phyloP scores from a whole-genome alignment of 1,139 yeast species.

The Yamadazyma dushanensis region DNA sequence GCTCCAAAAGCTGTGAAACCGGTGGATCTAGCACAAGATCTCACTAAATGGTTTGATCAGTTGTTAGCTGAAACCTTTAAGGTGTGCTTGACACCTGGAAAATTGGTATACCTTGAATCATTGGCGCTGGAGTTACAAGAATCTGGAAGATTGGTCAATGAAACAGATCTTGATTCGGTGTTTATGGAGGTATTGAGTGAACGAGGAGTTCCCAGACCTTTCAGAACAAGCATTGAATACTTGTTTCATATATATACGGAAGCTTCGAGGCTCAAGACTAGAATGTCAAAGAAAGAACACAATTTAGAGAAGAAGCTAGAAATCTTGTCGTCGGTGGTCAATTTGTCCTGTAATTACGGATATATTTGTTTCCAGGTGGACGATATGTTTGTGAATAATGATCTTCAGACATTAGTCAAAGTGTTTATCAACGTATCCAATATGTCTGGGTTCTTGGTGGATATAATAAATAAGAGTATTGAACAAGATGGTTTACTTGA shows the following conservation, averaged over 20 bases:
- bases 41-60: neutral
- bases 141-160: slow-evolving; percentile 20
- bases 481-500: slow-evolving; percentile 69
- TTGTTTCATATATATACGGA: slow-evolving; percentile 44
- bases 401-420: slow-evolving; percentile 28
- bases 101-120: slow-evolving; percentile 31
- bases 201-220: slow-evolving; percentile 37
- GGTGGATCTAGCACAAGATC: slow-evolving; percentile 1
- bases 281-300: slow-evolving; percentile 42
- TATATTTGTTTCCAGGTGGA: slow-evolving; percentile 68
- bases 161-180: slow-evolving; percentile 38
- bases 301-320: slow-evolving; percentile 35
- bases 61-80: slow-evolving; percentile 39
- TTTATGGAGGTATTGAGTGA: slow-evolving; percentile 59
- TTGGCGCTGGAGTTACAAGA: slow-evolving; percentile 38
- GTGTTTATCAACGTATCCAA: slow-evolving; percentile 28
- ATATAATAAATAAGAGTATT: slow-evolving; percentile 56
- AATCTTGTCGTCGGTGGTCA: slow-evolving; percentile 49
- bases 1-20: neutral
- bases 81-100: slow-evolving; percentile 28
- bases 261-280: slow-evolving; percentile 38
- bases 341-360: slow-evolving; percentile 65
- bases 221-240: slow-evolving; percentile 44
- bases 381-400: slow-evolving; percentile 56
- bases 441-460: slow-evolving; percentile 56